Evolutionary conservation across 768 basidiomycete species (phyloP).

Genomic region (Termitomyces sp.): DNA sequence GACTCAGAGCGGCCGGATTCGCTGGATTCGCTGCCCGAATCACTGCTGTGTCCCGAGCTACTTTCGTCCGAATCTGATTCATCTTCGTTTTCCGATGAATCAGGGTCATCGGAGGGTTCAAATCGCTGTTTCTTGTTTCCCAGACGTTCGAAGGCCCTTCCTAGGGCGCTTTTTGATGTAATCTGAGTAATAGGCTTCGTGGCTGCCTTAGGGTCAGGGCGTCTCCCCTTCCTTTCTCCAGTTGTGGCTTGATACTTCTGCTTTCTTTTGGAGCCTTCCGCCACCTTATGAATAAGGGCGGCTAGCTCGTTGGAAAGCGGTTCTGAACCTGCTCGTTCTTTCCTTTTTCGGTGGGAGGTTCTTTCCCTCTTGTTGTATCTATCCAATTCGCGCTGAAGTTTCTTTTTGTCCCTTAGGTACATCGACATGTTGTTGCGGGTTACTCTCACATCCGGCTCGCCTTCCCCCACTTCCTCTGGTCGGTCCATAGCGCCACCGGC

Average conservation of each 20-base stretch:
- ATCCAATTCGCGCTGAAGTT: neutral
- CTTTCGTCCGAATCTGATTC: neutral
- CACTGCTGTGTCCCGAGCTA: neutral
- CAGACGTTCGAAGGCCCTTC: too few relatives aligned
- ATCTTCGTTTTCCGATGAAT: neutral
- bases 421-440: too few relatives aligned
- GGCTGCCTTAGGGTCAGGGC: neutral
- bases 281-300: neutral
- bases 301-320: conserved; percentile 1
- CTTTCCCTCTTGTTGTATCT: neutral
- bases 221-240: neutral
- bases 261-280: neutral
- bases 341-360: neutral
- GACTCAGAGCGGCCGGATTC: neutral
- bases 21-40: neutral
- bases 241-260: neutral
- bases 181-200: neutral
- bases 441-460: too few relatives aligned
- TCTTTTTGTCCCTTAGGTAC: neutral
- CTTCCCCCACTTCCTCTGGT: too few relatives aligned
- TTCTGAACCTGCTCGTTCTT: neutral
- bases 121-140: neutral
- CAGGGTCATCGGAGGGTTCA: neutral
- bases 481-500: too few relatives aligned
- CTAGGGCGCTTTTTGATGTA: too few relatives aligned